These are phyloP conservation scores for Suillus weaverae DNA, from an alignment of 768 basidiomycete species.

Conservation along the genomic window DNA sequence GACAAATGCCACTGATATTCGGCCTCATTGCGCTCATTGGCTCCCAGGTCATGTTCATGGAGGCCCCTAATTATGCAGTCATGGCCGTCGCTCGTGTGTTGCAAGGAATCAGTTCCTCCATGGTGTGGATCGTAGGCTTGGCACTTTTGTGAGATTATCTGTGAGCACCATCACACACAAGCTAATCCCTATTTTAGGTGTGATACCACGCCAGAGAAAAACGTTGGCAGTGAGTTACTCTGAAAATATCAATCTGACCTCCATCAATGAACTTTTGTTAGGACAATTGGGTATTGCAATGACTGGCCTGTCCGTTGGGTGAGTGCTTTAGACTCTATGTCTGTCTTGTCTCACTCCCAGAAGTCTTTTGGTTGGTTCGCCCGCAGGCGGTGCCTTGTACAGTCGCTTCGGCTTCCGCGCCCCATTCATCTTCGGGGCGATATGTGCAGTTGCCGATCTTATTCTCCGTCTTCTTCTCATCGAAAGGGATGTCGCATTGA, in stretches of 20 bases:
- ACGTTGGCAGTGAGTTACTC: conserved; percentile 47
- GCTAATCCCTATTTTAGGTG: conserved; percentile 41
- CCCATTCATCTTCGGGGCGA: conserved; percentile 56
- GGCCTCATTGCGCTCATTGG: conserved; percentile 52
- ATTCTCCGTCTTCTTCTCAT: conserved; percentile 55
- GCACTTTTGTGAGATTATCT: conserved; percentile 48
- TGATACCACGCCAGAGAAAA: conserved; percentile 50
- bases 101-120: conserved; percentile 59
- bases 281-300: conserved; percentile 65
- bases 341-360: background rate
- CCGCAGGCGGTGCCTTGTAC: conserved; percentile 57
- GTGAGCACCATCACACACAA: background rate
- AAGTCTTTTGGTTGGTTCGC: conserved; percentile 57
- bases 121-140: conserved; percentile 63
- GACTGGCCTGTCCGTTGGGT: conserved; percentile 59
- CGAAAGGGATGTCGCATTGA: conserved; percentile 51
- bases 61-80: conserved; percentile 53
- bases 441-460: conserved; percentile 49
- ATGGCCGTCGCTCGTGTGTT: conserved; percentile 61
- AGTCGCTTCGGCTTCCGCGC: conserved; percentile 56
- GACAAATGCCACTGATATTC: conserved; percentile 48
- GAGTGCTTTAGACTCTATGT: background rate
- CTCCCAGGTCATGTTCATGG: conserved; percentile 63
- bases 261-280: conserved; percentile 17
- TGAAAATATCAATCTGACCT: background rate